Base-by-base conservation (phyloP, 805 yeast genomes). In the Candida ovalis region DNA sequence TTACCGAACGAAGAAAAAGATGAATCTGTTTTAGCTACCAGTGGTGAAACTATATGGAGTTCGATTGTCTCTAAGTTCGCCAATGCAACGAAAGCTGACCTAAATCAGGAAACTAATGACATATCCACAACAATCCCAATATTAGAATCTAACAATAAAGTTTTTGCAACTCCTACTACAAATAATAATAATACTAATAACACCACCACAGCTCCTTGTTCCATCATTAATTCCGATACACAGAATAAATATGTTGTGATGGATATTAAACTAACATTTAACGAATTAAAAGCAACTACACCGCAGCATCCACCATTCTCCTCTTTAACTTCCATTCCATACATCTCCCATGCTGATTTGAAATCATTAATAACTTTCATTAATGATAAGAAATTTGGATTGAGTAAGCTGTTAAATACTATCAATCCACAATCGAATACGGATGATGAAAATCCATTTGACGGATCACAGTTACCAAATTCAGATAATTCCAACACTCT, bases 231-330 rank as follows among this genome's bases (percentile, higher is more conserved):
- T 35, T n/a, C 19, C 15, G 45, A 57, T 52, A 50, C 59, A 58
- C 42, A 62, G 60, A 52, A 68, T 44, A 75, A 75, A 57, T 87
- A 87, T 60, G 80, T 85, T 32, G 80, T 86, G 25, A 73, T 86
- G 49, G 88, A 86, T 61, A 73, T 83, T 53, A 84, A 79, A 53
- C 73, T 86, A 24, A 80, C 79, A 48, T 82, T 86, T 58, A 73
- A 72, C 49, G 86, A 86, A 54, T 63, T 85, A 49, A 80, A 74
- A 52, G 88, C 88, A 0, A 68, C 70, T 4, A 62, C 76, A 40
- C 88, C 81, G 3, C 47, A 76, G 0, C 58, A 65, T 25, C 61
- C 75, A 38, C 79, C 88, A 3, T 72, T 71, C 2, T 64, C 77
- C 53, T 76, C 87, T 5, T 59, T 76, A 1, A 74, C 77, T 1